These are phyloP conservation scores for Arachis monticola DNA, from an alignment of 331 rosid species.

Conservation along the genomic window DNA sequence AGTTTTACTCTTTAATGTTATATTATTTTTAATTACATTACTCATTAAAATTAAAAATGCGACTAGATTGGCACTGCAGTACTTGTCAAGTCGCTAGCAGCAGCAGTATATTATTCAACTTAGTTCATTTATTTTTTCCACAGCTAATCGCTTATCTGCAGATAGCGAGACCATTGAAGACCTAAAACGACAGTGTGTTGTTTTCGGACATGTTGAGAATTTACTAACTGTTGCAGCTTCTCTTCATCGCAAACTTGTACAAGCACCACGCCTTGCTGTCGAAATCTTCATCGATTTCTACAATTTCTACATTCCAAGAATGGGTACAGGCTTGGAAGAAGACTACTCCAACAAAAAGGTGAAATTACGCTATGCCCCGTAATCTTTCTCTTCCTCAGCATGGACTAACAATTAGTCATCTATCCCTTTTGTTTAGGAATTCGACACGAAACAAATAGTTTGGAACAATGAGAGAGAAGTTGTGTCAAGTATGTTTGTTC, in stretches of 20 bases:
- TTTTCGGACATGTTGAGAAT: constrained; percentile 74
- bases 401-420: constrained; percentile 25
- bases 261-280: constrained; percentile 63
- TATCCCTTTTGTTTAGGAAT: constrained; percentile 51
- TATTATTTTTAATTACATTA: too few relatives aligned
- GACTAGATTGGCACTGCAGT: too few relatives aligned
- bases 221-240: constrained; percentile 71
- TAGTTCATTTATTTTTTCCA: constrained; percentile 37
- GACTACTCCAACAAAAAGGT: constrained; percentile 53
- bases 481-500: constrained; percentile 64
- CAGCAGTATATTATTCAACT: background rate
- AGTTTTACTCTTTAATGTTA: too few relatives aligned
- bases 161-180: constrained; percentile 70
- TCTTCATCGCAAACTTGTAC: constrained; percentile 68
- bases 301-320: constrained; percentile 65
- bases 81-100: too few relatives aligned
- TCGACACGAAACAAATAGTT: constrained; percentile 60
- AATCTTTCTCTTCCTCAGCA: background rate
- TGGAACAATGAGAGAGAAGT: constrained; percentile 59
- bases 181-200: constrained; percentile 61
- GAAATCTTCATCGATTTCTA: constrained; percentile 71
- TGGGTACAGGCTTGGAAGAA: constrained; percentile 58
- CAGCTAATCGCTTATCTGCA: constrained; percentile 61
- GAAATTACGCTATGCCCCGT: constrained; percentile 29
- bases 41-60: too few relatives aligned